These are phyloP conservation scores for Venturia nashicola DNA, from an alignment of 2,329 filamentous ascomycete genomes.

Conservation along the genomic window DNA sequence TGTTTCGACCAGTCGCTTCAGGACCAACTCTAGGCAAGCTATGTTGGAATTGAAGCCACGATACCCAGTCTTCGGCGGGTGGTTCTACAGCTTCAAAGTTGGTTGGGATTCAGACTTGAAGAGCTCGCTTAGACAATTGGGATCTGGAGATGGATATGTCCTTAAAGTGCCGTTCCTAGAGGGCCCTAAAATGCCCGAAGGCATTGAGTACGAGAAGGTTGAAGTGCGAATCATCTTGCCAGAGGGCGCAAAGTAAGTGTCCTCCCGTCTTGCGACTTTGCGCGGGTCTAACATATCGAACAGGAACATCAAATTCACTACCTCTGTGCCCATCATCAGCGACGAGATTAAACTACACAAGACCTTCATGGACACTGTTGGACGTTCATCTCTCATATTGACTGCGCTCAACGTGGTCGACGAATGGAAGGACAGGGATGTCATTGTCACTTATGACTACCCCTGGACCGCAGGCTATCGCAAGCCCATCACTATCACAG, in stretches of 20 bases:
- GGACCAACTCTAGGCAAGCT: slow-evolving; percentile 52
- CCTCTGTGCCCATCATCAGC: slow-evolving; percentile 57
- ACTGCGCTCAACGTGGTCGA: slow-evolving; percentile 81
- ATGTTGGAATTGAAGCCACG: slow-evolving; percentile 81
- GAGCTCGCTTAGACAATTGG: slow-evolving; percentile 56
- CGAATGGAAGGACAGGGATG: slow-evolving; percentile 70
- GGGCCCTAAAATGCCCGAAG: slow-evolving; percentile 76
- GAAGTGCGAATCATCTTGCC: slow-evolving; percentile 75
- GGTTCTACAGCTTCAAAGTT: slow-evolving; percentile 95
- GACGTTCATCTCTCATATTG: slow-evolving; percentile 70
- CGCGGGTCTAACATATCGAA: slow-evolving; percentile 15
- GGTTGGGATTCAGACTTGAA: slow-evolving; percentile 87
- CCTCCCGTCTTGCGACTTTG: background rate
- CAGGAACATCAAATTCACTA: slow-evolving; percentile 69
- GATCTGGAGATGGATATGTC: slow-evolving; percentile 58
- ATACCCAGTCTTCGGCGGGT: slow-evolving; percentile 93
- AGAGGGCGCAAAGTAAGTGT: slow-evolving; percentile 71
- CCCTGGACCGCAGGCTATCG: slow-evolving; percentile 60
- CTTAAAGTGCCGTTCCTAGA: slow-evolving; percentile 89
- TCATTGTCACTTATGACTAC: slow-evolving; percentile 79
- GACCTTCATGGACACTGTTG: slow-evolving; percentile 89
- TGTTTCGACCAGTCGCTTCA: slow-evolving; percentile 85
- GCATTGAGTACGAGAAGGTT: slow-evolving; percentile 72
- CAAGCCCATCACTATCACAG: slow-evolving; percentile 76
- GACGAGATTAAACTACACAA: slow-evolving; percentile 55